Conservation (phyloP, 208 protist species). For the Lotmaria passim region DNA sequence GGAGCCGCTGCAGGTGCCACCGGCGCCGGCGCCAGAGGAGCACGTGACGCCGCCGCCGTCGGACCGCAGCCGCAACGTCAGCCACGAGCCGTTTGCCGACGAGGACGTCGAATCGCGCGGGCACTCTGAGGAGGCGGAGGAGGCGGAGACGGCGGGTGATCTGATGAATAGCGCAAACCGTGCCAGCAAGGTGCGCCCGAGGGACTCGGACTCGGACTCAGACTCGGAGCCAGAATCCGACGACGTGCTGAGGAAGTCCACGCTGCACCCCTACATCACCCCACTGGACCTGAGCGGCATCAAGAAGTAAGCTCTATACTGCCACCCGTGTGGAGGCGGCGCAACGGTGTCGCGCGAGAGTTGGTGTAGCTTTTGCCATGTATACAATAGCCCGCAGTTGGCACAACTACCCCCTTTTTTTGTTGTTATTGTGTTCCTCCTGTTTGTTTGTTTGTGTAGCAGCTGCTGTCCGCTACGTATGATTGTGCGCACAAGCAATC, state of each 20-base stretch:
- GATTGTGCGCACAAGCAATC: too few relatives aligned
- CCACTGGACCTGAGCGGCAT: constrained; percentile 41
- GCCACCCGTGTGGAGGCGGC: too few relatives aligned
- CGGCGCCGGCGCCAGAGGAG: background rate
- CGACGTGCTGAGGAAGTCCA: constrained; percentile 5
- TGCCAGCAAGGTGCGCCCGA: too few relatives aligned
- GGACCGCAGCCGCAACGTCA: background rate
- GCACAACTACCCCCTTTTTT: background rate
- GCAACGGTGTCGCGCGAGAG: too few relatives aligned
- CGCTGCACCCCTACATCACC: constrained; percentile 29
- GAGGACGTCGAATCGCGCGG: background rate
- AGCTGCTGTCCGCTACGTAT: constrained; percentile 3
- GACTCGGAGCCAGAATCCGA: constrained; percentile 6
- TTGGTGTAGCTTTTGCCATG: too few relatives aligned
- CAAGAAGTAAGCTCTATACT: constrained; percentile 36
- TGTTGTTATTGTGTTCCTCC: background rate
- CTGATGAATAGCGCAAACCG: background rate
- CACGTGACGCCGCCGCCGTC: background rate
- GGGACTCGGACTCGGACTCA: constrained; percentile 6
- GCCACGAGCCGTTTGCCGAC: constrained; percentile 8
- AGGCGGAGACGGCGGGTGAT: background rate
- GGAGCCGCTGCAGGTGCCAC: constrained; percentile 2
- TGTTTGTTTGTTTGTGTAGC: background rate
- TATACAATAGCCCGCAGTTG: too few relatives aligned
- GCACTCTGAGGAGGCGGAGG: background rate